Evolutionary conservation across 768 basidiomycete species (phyloP), one percentile per base, ranked within the genome.

Genomic region (Fibroporia radiculosa): DNA sequence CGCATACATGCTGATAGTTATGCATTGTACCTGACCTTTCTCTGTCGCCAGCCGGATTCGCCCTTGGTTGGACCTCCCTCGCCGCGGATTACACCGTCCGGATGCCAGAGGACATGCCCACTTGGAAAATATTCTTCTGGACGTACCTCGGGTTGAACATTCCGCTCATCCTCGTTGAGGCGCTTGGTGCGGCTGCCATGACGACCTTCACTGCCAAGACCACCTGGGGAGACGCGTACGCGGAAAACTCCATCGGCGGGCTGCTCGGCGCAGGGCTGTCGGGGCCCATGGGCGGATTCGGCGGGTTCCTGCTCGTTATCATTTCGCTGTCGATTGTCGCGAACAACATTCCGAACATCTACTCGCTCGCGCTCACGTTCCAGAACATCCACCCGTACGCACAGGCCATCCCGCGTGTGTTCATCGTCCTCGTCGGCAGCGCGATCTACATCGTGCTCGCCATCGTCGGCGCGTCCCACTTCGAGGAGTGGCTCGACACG

Each of bases 11-110:
- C 29, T 8, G n/a, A 31, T 31, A 31, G n/a, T n/a, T n/a, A n/a
- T n/a, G n/a, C n/a, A n/a, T n/a, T 10, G n/a, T 31, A n/a, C 29
- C 29, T 31, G 29, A 31, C n/a, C 29, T 31, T 8, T 31, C 29
- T n/a, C 10, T 31, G n/a, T 31, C 8, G n/a, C 28, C 22, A 44
- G 53, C 57, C 27, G 65, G 67, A 5, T 71, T 67, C 57, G 55
- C 59, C 1, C 54, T 66, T 22, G 70, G 71, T 18, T 72, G 71
- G 70, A 53, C 61, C 18, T 60, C 57, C 20, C 57, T 67, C 41
- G 65, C 69, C 16, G 62, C 62, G 22, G 66, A 65, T 50, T 72
- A 71, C 62, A 70, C 69, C 42, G 68, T 71, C 48, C 65, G 67
- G 59, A 61, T 67, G 53, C 66, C 67, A 25, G 61, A 56, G 44